Evolutionary conservation across 2,329 filamentous ascomycete species (phyloP).

Genomic region (Xylariomycetidae sp.): DNA sequence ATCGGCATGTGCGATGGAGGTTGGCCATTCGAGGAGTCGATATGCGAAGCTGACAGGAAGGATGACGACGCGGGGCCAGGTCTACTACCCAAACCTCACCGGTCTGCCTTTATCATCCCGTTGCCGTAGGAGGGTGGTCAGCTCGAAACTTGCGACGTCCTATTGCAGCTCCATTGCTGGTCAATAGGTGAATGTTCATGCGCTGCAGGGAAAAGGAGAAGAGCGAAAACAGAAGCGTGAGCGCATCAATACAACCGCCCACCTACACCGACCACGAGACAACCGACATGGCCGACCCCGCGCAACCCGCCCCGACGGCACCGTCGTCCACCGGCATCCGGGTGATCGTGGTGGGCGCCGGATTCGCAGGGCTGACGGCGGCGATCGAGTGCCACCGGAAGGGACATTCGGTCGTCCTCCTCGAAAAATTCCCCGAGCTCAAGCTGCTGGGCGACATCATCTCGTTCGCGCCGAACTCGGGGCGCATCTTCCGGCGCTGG

Average conservation of each 20-base stretch:
- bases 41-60: too few relatives aligned
- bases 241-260: slow-evolving; percentile 1
- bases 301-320: slow-evolving; percentile 13
- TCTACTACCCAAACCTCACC: too few relatives aligned
- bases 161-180: too few relatives aligned
- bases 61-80: too few relatives aligned
- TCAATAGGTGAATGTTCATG: too few relatives aligned
- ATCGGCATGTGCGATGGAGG: too few relatives aligned
- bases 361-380: slow-evolving; percentile 54
- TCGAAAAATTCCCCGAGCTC: slow-evolving; percentile 40
- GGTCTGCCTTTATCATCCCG: too few relatives aligned
- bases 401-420: slow-evolving; percentile 40
- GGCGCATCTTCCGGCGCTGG: slow-evolving; percentile 52
- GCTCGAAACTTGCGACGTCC: too few relatives aligned
- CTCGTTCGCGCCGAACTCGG: slow-evolving; percentile 50
- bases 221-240: too few relatives aligned
- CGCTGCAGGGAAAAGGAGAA: too few relatives aligned
- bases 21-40: too few relatives aligned
- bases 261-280: slow-evolving; percentile 1
- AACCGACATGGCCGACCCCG: slow-evolving; percentile 17
- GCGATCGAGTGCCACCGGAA: slow-evolving; percentile 54
- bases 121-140: too few relatives aligned
- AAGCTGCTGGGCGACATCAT: slow-evolving; percentile 43
- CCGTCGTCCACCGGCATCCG: slow-evolving; percentile 34
- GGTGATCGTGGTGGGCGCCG: slow-evolving; percentile 43